Percentiles rank a stretch among this genome's conserved stretches.
These are phyloP conservation scores for Aspergillus carbonarius DNA, from an alignment of 2,329 filamentous ascomycete species.

Conservation along the genomic window DNA sequence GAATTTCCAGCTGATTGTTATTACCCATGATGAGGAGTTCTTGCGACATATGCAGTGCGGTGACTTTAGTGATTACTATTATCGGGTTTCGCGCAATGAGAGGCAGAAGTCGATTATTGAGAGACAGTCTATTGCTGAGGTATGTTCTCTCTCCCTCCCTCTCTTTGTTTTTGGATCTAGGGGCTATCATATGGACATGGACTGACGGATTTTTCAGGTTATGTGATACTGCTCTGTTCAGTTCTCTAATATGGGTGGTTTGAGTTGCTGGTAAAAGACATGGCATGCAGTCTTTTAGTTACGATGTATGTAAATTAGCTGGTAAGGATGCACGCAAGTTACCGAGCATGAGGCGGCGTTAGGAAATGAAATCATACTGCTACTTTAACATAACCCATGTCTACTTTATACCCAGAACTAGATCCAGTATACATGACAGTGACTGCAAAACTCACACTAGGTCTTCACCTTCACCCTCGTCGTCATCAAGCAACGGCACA, in stretches of 20 bases:
- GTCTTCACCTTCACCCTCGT: constrained; percentile 27
- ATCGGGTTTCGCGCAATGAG: constrained; percentile 77
- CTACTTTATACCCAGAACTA: background rate
- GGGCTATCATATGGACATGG: constrained; percentile 12
- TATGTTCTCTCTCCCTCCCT: constrained; percentile 25
- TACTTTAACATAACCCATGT: background rate
- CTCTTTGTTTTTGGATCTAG: background rate
- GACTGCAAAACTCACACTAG: background rate
- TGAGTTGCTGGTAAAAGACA: background rate
- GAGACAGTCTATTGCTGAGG: constrained; percentile 56
- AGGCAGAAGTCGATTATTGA: constrained; percentile 86
- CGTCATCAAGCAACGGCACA: constrained; percentile 46
- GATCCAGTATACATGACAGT: background rate
- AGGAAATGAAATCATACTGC: background rate
- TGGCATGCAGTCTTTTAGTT: background rate
- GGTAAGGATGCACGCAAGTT: background rate
- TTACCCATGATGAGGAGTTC: constrained; percentile 98
- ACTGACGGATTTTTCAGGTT: background rate
- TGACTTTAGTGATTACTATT: constrained; percentile 92
- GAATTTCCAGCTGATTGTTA: constrained; percentile 98
- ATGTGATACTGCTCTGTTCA: background rate
- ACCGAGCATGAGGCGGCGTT: constrained; percentile 1
- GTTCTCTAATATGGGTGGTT: background rate
- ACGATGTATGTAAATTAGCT: background rate
- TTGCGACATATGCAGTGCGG: constrained; percentile 87